Percentiles rank a stretch among this genome's conserved stretches.
phyloP scores from a whole-genome alignment of 208 protist genomes.

The Trypanosoma lewisi region DNA sequence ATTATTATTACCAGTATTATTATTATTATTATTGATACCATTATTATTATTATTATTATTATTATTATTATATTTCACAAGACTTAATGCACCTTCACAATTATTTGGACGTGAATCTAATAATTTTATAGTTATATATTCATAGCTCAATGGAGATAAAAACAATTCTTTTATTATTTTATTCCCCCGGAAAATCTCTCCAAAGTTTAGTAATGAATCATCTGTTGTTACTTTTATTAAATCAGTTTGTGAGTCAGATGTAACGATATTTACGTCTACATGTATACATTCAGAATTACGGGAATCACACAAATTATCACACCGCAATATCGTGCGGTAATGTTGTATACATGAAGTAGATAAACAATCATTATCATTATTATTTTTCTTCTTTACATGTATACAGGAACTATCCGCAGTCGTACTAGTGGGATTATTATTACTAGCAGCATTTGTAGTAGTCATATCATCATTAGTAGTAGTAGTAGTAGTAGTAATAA shows the following conservation, averaged over 20 bases:
- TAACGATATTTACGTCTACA: conserved; percentile 62
- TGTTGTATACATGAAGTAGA: conserved; percentile 35
- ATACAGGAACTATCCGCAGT: no score
- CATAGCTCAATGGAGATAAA: conserved; percentile 45
- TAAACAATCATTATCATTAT: no score
- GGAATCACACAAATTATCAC: conserved; percentile 75
- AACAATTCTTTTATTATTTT: conserved; percentile 37
- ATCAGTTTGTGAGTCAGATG: conserved; percentile 58
- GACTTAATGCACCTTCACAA: conserved; percentile 50
- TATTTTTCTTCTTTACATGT: no score
- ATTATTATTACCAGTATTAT: neutral
- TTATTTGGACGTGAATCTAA: conserved; percentile 40
- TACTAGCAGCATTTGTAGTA: no score
- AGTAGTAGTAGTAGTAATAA: conserved; percentile 33
- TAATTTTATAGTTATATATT: conserved; percentile 55
- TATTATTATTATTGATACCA: neutral
- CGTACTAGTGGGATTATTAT: no score
- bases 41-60: conserved; percentile 4
- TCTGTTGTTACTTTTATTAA: conserved; percentile 48
- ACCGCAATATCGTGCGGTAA: conserved; percentile 70
- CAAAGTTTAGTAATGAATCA: conserved; percentile 70
- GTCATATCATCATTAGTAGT: no score
- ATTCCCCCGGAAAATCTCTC: conserved; percentile 77
- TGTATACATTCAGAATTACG: conserved; percentile 67
- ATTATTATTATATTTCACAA: conserved; percentile 22